Base-by-base conservation (phyloP, 2,329 filamentous ascomycete genomes). In the Endocalyx cinctus region DNA sequence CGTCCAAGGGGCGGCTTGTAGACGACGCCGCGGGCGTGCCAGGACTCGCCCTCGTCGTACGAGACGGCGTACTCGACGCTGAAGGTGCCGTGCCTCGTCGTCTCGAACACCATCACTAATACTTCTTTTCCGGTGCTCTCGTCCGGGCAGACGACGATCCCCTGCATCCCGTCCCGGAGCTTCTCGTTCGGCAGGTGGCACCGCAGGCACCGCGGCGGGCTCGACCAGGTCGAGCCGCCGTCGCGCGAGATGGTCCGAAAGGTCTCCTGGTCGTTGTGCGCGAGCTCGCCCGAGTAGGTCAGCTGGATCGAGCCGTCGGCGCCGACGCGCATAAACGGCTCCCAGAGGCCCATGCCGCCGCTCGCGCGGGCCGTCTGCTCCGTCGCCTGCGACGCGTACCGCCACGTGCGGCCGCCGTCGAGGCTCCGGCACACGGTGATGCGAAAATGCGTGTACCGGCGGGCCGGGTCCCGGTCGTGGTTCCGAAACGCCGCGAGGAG, bases 401-500 rank as follows among this genome's bases (percentile, higher is more conserved):
- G 38, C 67, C 67, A 72, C 4, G 45, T 56, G 2, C 50, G 52
- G 1, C 67, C 68, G 29, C 58, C 62, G 40, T 72, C 66, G 2
- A 34, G 45, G 18, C 64, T 69, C 31, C 64, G 60, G 39, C 66
- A 72, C 11, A 72, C 65, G 0, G 68, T 72, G 45, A 72, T 70
- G 18, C 68, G 65, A 48, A 66, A 71, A 46, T 67, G 58, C 5
- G 58, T 59, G 1, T 55, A 55, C 16, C 39, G 44, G 13, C 43
- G 23, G 14, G 50, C 27, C 0, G 55, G 54, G 3, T 56, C 62
- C 4, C 58, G 47, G 25, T 63, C 59, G 36, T 70, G 66, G 47
- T 72, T 72, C 5, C 69, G 63, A 48, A 72, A 72, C 0, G 69
- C 67, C 1, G 61, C 68, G 0, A 72, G 55, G 2, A 70, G 50